Base-by-base conservation (phyloP, 176 grass and related monocot species). In the Rhynchospora breviuscula region DNA sequence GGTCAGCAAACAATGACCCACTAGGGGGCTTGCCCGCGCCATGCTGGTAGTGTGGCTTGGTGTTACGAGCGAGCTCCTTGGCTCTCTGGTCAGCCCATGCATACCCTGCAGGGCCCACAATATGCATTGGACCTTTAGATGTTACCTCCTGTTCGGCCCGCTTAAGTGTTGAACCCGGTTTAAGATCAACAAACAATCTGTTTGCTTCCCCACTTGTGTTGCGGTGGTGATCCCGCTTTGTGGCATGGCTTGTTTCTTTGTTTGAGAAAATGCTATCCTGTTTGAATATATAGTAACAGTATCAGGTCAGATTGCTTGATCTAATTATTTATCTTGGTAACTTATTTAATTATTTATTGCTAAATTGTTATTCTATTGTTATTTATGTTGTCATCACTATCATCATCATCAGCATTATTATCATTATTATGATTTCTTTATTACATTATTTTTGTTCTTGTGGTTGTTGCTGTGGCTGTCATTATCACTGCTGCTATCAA, bases 1-100 rank as follows among this genome's bases (percentile, higher is more conserved):
- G 87, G 83, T 88, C 92, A 12, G 89, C 82, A 69, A 95, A 94
- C 48, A 90, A 79, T 44, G 87, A 88, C 81, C 89, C 92, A 43
- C 83, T 82, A 22, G 88, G 57, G 59, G 89, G 88, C 60, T 90
- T 88, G 44, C 89, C 61, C 0, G 85, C 85, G 5, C 86, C 88
- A 12, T 87, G 84, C 23, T 73, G 65, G 29, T 88, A 84, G 59
- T 66, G 46, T 47, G 72, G 40, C 48, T 71, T 84, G 1, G 79
- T 84, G 68, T 75, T 72, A 46, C 54, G 19, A 66, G 86, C 83
- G 56, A 78, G 74, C 67, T 89, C 40, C 83, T 85, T 88, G 9
- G 82, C 18, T 80, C 68, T 23, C 40, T 52, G 61, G 47, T 13
- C 84, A 35, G 80, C 80, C 80, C 80, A 82, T 66, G 60, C 80